Base-by-base conservation (phyloP, 805 yeast species). In the Candida nemodendra region DNA sequence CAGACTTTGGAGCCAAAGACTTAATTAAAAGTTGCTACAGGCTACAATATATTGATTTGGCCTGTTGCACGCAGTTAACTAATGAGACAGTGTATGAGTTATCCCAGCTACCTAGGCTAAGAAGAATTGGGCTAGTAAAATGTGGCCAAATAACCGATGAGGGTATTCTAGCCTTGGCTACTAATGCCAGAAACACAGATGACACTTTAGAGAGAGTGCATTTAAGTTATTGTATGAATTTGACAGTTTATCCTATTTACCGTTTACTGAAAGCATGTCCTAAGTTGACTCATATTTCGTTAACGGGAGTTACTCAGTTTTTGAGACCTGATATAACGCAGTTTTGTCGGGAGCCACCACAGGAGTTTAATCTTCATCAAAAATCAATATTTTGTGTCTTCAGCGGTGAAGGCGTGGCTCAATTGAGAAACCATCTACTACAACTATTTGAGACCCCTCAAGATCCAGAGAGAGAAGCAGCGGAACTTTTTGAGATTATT, bases 241-340 rank as follows among this genome's bases (percentile, higher is more conserved):
- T 91, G 45, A 78, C 91, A 3, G 67, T 87, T 9, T 81, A 75
- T 25, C 96, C 98, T 9, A 84, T 91, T 25, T 79, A 74, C 57
- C 74, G 76, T 45, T 67, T 91, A 37, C 68, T 93, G 41, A 80
- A 78, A 61, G 76, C 81, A 32, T 91, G 97, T 55, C 95, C 95
- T 3, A 78, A 81, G 47, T 68, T 91, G 39, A 89, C 96, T 1
- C 99, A 91, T 62, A 71, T 91, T 42, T 86, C 96, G 9, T 71
- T 91, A 43, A 93, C 98, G 0, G 99, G 98, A 0, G 89, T 91
- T 18, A 71, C 82, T 1, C 84, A 95, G n/a, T 91, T 93, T 64
- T 71, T 91, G 57, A 74, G 95, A 43, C 73, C 82, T 8, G 97
- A 91, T 54, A 79, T 91, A 33, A 84, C 91, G 0, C 79, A 77